Evolutionary conservation across 2,329 filamentous ascomycete species (phyloP), one percentile per base, ranked within the genome.

Genomic region (Diaporthe sp.): DNA sequence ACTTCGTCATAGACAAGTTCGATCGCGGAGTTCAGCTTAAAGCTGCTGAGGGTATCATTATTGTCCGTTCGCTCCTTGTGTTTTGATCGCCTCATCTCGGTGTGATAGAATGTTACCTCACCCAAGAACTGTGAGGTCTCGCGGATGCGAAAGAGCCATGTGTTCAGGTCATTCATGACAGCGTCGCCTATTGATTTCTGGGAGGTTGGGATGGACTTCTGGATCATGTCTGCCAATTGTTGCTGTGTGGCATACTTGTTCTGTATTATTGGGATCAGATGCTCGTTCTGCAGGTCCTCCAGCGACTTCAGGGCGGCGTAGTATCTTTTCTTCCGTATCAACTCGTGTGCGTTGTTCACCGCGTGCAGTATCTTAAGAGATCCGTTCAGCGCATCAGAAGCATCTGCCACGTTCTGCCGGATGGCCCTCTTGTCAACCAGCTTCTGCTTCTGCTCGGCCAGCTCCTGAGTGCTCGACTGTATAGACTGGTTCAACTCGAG

Each of bases 31-130:
- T 98, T 99, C 39, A 99, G 86, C 81, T 94, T 97, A 86, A 98
- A 98, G 78, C 94, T 93, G 44, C 89, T 88, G 56, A 98, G 87
- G 77, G 94, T 95, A 0, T 91, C 86, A 75, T 95, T 92, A 27
- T 91, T 89, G 77, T 97, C 94, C 12, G 93, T 90, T 27, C 97
- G 91, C 79, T 97, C 93, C 81, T 95, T 94, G 80, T 97, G 95
- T 68, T 96, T 90, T 32, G 92, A 91, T 76, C 96, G 91, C 58
- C 97, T 92, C 81, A 97, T 90, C 79, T 98, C 94, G 0, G 97
- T 99, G 80, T 98, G 95, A 80, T 97, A 98, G 81, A 99, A 97
- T 5, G 97, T 96, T 9, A 99, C 94, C 82, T 99, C 97, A 6
- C 97, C 97, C 10, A 99, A 86, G 77, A 98, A 98, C 78, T 98